These are phyloP conservation scores for Cordyceps cateniannulata DNA, from an alignment of 2,329 filamentous ascomycete genomes.

Conservation along the genomic window DNA sequence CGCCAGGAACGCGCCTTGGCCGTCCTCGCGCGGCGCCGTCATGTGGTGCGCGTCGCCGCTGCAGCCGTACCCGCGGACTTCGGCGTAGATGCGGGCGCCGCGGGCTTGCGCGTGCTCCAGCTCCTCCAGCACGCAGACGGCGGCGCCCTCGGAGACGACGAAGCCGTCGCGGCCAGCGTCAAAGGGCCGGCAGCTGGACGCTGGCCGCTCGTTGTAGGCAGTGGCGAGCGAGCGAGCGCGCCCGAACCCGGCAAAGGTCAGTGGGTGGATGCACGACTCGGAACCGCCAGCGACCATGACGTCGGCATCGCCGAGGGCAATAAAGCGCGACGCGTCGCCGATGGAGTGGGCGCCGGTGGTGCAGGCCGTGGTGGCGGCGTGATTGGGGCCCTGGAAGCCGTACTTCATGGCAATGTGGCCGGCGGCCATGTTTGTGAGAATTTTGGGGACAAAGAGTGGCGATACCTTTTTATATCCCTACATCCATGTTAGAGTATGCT, in stretches of 20 bases:
- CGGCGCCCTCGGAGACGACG: constrained; percentile 88
- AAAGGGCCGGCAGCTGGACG: constrained; percentile 75
- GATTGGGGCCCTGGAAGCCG: constrained; percentile 85
- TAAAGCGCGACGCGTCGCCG: constrained; percentile 88
- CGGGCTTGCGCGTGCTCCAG: constrained; percentile 77
- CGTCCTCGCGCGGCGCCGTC: constrained; percentile 80
- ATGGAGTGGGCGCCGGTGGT: constrained; percentile 94
- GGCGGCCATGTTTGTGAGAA: constrained; percentile 91
- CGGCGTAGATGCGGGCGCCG: constrained; percentile 78
- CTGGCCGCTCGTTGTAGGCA: constrained; percentile 66
- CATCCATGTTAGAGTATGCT: neutral
- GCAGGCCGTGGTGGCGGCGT: constrained; percentile 88
- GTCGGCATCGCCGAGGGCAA: constrained; percentile 83
- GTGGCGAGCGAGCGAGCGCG: constrained; percentile 81
- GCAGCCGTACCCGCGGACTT: constrained; percentile 81
- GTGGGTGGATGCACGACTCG: constrained; percentile 91
- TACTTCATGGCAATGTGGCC: constrained; percentile 92
- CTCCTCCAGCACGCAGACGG: constrained; percentile 82
- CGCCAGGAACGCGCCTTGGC: constrained; percentile 71
- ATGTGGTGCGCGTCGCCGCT: constrained; percentile 91
- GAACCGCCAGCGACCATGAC: constrained; percentile 95
- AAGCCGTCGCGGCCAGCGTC: constrained; percentile 76
- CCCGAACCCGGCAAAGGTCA: constrained; percentile 88
- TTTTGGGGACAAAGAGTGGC: constrained; percentile 84
- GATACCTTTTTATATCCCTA: constrained; percentile 91